Evolutionary conservation across 306 rosid species (phyloP).

Genomic region (Cercis canadensis): DNA sequence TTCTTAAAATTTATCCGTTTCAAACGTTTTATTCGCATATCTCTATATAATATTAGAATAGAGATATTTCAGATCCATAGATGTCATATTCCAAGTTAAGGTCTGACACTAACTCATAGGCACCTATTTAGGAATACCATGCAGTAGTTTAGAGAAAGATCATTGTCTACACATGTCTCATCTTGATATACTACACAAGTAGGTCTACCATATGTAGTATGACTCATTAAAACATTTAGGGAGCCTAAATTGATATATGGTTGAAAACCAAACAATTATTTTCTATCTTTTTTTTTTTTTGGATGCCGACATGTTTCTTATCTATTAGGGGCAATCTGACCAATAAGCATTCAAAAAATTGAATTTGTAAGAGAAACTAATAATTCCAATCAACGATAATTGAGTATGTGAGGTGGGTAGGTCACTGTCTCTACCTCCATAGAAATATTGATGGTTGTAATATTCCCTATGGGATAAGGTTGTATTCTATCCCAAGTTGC

Average conservation of each 20-base stretch:
- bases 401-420: slow-evolving; percentile 40
- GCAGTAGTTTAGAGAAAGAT: slow-evolving; percentile 32
- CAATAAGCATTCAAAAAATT: slow-evolving; percentile 8
- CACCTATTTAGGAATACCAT: slow-evolving; percentile 33
- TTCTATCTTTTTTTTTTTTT: too few relatives aligned
- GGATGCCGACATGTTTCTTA: too few relatives aligned
- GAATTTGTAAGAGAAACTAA: slow-evolving; percentile 22
- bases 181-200: slow-evolving; percentile 3
- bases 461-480: slow-evolving; percentile 52
- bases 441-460: slow-evolving; percentile 6
- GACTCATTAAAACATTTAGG: slow-evolving; percentile 43
- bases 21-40: too few relatives aligned
- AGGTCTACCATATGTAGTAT: slow-evolving; percentile 38
- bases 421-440: not conserved
- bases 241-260: slow-evolving; percentile 36
- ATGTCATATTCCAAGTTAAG: not conserved
- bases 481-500: slow-evolving; percentile 48
- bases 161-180: slow-evolving; percentile 39
- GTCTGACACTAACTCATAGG: slow-evolving; percentile 42
- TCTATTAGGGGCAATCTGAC: too few relatives aligned
- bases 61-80: not conserved
- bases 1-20: too few relatives aligned
- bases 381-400: slow-evolving; percentile 32
- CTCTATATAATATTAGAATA: not conserved
- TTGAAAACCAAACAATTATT: slow-evolving; percentile 31